Base-by-base conservation (phyloP, 495 filamentous ascomycete species). In the Poronia punctata region DNA sequence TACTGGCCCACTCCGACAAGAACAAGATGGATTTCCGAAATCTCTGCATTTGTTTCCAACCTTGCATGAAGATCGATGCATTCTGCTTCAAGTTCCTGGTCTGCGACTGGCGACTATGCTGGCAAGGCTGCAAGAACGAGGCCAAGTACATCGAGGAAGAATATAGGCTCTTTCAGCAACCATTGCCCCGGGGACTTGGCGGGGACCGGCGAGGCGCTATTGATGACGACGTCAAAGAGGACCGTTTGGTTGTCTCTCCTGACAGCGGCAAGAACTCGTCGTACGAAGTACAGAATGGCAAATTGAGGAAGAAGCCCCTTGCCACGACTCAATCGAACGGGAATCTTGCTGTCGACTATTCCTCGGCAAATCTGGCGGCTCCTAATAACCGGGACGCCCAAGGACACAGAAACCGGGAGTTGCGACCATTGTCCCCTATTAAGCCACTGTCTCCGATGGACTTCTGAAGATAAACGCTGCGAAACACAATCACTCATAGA, bases 11-110 rank as follows among this genome's bases (percentile, higher is more conserved):
- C 54, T 78, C 81, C 20, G 85, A 86, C 23, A 84, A 84, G 61
- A 95, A 93, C 70, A 90, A 89, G 68, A 95, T 95, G 88, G 83
- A 88, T 58, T 94, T 87, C 58, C 75, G 79, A 50, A 94, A 94
- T 47, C 76, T 95, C 1, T 89, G 84, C 64, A 88, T 94, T 47
- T 95, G 88, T 68, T 93, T 95, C 65, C 86, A 92, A 67, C 88
- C 88, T 4, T 92, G 84, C 61, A 82, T 95, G 74, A 88, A 86
- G 52, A 89, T 95, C 29, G 88, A 95, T 57, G 73, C 77, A 3
- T 88, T 84, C 55, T 90, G 84, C 64, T 95, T 95, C 71, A 81
- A 86, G 35, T 94, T 90, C 53, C 71, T 95, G 21, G 86, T 95
- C 22, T 83, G 83, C 52, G 81, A 95, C 59, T 95, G 88, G 88